phyloP scores from a whole-genome alignment of 768 basidiomycete genomes.

The Scleroderma citrinum region DNA sequence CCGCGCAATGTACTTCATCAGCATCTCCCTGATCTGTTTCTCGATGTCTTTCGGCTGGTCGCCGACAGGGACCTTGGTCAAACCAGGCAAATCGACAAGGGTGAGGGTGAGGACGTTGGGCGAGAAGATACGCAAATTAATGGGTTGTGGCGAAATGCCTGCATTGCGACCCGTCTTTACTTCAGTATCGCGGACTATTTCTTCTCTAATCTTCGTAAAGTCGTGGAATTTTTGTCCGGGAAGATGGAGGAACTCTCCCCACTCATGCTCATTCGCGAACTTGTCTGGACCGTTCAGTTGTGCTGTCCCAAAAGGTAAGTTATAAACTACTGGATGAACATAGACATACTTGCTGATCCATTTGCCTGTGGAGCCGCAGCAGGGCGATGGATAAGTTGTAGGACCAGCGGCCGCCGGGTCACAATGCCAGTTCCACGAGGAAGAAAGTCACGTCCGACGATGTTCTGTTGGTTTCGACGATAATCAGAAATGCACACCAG shows the following conservation, averaged over 20 bases:
- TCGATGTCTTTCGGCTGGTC: constrained; percentile 98
- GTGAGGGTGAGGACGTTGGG: constrained; percentile 97
- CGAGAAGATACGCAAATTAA: constrained; percentile 96
- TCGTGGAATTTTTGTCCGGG: constrained; percentile 98
- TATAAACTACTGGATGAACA: neutral
- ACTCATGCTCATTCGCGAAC: constrained; percentile 86
- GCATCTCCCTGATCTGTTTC: constrained; percentile 95
- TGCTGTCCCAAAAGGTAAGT: constrained; percentile 7
- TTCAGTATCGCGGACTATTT: constrained; percentile 96
- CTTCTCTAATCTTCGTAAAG: constrained; percentile 93
- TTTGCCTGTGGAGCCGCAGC: constrained; percentile 42
- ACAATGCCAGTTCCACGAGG: constrained; percentile 99
- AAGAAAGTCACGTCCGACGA: constrained; percentile 96
- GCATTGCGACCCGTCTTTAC: constrained; percentile 98
- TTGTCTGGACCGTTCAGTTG: constrained; percentile 51
- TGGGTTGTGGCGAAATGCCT: constrained; percentile 94
- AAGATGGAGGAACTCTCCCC: constrained; percentile 97
- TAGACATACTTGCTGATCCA: constrained; percentile 37
- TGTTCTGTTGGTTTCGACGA: constrained; percentile 55
- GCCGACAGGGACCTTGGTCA: constrained; percentile 92
- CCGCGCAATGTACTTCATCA: constrained; percentile 91
- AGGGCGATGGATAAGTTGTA: constrained; percentile 91
- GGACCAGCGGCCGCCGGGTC: constrained; percentile 90
- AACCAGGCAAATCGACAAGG: constrained; percentile 93
- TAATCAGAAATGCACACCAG: constrained; percentile 4